Conservation (phyloP, 257 asterid species). For the Euphrasia confusa region DNA sequence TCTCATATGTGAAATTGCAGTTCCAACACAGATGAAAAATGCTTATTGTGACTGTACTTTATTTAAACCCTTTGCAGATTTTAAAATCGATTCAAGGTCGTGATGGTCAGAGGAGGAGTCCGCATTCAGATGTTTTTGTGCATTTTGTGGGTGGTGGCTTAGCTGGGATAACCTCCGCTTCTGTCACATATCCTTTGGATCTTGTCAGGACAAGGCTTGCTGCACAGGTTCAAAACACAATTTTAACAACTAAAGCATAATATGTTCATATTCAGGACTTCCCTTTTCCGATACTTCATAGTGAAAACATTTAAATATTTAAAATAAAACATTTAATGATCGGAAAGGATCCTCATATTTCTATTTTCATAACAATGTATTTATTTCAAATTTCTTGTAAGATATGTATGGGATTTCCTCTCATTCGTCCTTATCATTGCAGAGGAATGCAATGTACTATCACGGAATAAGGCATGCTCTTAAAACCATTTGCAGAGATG, state of each 20-base stretch:
- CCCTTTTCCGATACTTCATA: no score
- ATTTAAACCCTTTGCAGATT: constrained; percentile 35
- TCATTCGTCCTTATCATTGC: constrained; percentile 23
- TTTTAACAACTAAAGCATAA: neutral
- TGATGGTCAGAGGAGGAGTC: constrained; percentile 37
- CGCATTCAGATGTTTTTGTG: constrained; percentile 47
- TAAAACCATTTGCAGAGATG: constrained; percentile 79
- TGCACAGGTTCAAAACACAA: constrained; percentile 58
- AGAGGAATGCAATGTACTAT: constrained; percentile 78
- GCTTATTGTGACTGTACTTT: constrained; percentile 8
- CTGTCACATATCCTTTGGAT: constrained; percentile 91
- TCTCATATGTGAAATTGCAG: constrained; percentile 9
- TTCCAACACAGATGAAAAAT: neutral
- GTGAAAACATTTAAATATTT: neutral
- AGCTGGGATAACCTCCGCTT: constrained; percentile 87
- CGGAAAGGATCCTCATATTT: neutral
- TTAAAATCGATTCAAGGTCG: constrained; percentile 61
- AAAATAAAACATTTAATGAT: neutral
- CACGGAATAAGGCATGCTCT: constrained; percentile 81
- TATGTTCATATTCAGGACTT: neutral
- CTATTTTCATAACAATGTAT: neutral
- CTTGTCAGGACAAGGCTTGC: constrained; percentile 89
- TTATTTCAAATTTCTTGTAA: neutral
- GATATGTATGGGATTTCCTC: constrained; percentile 6
- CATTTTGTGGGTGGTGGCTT: constrained; percentile 88